Evolutionary conservation across 2,329 filamentous ascomycete genomes (phyloP), one percentile per base, ranked within the genome.

Genomic region (Phyllosticta capitalensis): DNA sequence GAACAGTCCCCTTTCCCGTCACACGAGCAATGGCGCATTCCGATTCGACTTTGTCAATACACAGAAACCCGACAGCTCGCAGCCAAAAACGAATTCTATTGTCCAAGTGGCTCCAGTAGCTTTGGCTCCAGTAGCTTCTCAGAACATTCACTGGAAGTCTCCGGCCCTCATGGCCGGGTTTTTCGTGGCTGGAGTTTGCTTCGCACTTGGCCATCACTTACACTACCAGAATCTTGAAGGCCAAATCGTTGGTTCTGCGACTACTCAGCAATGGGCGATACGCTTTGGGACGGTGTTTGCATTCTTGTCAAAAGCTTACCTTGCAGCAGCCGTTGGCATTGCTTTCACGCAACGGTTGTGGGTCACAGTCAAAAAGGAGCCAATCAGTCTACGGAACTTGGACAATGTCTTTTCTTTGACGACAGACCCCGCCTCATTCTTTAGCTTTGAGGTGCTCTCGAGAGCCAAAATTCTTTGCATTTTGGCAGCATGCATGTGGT

Each of bases 321-420:
- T 56, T 21, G 45, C 55, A 12, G 55, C 45, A 21, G 22, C 55
- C 4, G 55, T 56, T 6, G 38, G 55, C 6, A 22, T 51, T 9
- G 48, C 55, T 3, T 51, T 20, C 45, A 56, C 55, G n/a, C 55
- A 56, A 21, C 22, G 55, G 9, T 24, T 56, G 7, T 56, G 55
- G 38, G 26, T 56, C 3, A 56, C 55, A 6, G 19, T 56, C 20
- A 50, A 28, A 20, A 19, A 50, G 4, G 51, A 51, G 10, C 45
- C 55, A 9, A 33, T 51, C 5, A 51, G 24, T n/a, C n/a, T 56
- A 7, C 45, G 19, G n/a, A 28, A 19, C 24, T 3, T 56, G 3
- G 55, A 56, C 55, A 56, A 56, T 19, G 7, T 51, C 14, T 56
- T 56, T 21, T 56, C 55, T 7, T 26, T 56, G 55, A 30, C 38